Percentiles rank a stretch among this genome's conserved stretches.
Conservation (phyloP, 2,329 filamentous ascomycete species). For the Hypocrella siamensis region DNA sequence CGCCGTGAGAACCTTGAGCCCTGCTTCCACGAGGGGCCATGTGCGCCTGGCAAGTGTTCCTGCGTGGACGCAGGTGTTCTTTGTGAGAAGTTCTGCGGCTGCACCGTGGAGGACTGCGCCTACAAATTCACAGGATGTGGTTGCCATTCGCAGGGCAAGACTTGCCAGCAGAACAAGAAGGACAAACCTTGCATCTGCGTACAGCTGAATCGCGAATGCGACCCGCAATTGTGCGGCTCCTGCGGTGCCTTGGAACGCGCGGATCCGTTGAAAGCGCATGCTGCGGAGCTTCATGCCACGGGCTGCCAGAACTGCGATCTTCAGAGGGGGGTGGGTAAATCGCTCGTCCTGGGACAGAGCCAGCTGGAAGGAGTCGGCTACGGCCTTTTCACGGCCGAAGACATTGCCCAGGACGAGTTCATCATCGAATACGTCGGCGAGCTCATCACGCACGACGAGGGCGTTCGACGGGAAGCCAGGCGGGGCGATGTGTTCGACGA, state of each 20-base stretch:
- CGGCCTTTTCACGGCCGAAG: conserved; percentile 57
- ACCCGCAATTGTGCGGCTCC: conserved; percentile 54
- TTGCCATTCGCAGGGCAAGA: conserved; percentile 45
- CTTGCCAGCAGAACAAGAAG: conserved; percentile 38
- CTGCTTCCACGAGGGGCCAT: conserved; percentile 55
- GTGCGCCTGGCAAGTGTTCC: conserved; percentile 41
- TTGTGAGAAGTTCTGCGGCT: conserved; percentile 60
- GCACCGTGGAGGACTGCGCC: conserved; percentile 40
- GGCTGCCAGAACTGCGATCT: conserved; percentile 60
- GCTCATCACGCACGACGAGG: conserved; percentile 54
- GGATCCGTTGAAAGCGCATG: conserved; percentile 49
- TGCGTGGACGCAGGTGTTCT: conserved; percentile 47
- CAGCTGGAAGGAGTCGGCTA: conserved; percentile 55
- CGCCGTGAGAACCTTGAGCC: conserved; percentile 43
- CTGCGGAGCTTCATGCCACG: conserved; percentile 36
- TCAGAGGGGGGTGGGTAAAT: conserved; percentile 51
- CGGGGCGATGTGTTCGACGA: conserved; percentile 46
- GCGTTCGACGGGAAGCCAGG: conserved; percentile 48
- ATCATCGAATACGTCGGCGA: conserved; percentile 73
- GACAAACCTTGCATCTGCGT: conserved; percentile 54
- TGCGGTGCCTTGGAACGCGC: conserved; percentile 57
- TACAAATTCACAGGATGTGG: conserved; percentile 52
- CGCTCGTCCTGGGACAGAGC: conserved; percentile 53
- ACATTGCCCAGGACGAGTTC: conserved; percentile 53
- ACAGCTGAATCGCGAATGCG: conserved; percentile 62